Evolutionary conservation across 371 early-diverging fungal species (phyloP), one percentile per base, ranked within the genome.

Genomic region (Phascolomyces articulosus): DNA sequence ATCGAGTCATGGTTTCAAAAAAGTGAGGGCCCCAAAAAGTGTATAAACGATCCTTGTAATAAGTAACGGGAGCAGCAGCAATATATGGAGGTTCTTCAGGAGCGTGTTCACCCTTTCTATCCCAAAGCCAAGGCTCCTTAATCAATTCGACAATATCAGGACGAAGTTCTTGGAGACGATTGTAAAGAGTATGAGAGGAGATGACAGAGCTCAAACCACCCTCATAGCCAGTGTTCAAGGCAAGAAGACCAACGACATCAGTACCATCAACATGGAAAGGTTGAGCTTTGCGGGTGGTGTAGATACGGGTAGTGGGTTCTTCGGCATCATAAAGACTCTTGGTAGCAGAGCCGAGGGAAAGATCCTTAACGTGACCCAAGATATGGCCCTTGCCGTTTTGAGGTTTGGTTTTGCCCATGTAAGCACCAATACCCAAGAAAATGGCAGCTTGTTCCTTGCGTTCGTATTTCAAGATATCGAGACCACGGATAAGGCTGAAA

Each of bases 21-120:
- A 81, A 80, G 55, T 80, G 81, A 16, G 81, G 81, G 11, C 75
- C 77, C 73, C 74, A 81, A 28, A 78, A 78, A 7, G 81, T 81
- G 56, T 76, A 76, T 13, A 81, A 58, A 7, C 55, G 66, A 11
- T 71, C 40, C 56, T 81, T 66, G 55, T 65, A 72, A 27, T 66
- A 78, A 3, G 63, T 64, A 10, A 81, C 27, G 21, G 77, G 78
- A 40, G 78, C 61, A 2, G 78, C 74, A 20, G 67, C 38, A 16
- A 76, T 27, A 57, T 78, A 81, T 16, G 65, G 71, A 2, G 63
- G 28, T 23, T 81, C 78, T 23, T 64, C 61, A 11, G 73, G 73
- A 0, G 62, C 68, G 55, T 81, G 78, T 13, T 78, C 81, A 20
- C 62, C 65, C 47, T 81, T 81, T 23, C 74, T 41, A 47, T 81